A percentile compares a stretch with the other conserved stretches of the same genome.
phyloP scores from a whole-genome alignment of 768 basidiomycete genomes.

The Collybia nuda region DNA sequence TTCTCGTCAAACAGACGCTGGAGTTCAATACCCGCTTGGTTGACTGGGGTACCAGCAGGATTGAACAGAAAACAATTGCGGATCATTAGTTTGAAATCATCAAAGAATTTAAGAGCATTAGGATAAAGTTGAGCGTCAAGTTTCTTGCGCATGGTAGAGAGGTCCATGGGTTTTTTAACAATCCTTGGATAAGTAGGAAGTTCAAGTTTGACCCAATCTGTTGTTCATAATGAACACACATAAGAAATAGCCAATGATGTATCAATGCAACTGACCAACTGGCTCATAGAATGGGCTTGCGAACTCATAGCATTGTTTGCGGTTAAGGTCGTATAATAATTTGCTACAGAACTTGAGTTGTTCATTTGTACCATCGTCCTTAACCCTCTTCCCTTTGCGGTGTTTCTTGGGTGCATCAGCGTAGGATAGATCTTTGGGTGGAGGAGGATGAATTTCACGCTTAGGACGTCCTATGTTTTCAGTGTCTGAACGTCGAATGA shows the following conservation, averaged over 20 bases:
- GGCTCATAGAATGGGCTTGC: conserved; percentile 92
- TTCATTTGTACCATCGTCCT: conserved; percentile 71
- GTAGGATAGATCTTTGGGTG: conserved; percentile 88
- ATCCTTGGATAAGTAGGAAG: conserved; percentile 86
- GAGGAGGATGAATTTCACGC: conserved; percentile 96
- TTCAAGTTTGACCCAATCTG: conserved; percentile 77
- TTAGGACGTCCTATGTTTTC: conserved; percentile 77
- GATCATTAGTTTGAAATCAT: conserved; percentile 94
- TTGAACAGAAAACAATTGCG: conserved; percentile 94
- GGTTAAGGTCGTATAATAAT: conserved; percentile 71
- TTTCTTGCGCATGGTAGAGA: conserved; percentile 85
- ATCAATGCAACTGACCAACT: conserved; percentile 63
- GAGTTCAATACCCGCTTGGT: conserved; percentile 83
- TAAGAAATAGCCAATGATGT: conserved; percentile 4
- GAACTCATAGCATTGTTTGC: conserved; percentile 71
- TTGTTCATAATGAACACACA: conserved; percentile 6
- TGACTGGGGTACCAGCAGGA: conserved; percentile 82
- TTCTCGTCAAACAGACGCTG: conserved; percentile 90
- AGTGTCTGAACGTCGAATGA: conserved; percentile 78
- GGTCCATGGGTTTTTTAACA: conserved; percentile 95
- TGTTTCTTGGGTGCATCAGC: conserved; percentile 72
- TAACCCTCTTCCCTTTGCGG: conserved; percentile 57
- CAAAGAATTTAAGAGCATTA: conserved; percentile 77
- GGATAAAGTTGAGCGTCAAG: conserved; percentile 76
- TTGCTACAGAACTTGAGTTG: conserved; percentile 84